Evolutionary conservation across 345 rosid species (phyloP).

Genomic region (Eutrema japonicum): DNA sequence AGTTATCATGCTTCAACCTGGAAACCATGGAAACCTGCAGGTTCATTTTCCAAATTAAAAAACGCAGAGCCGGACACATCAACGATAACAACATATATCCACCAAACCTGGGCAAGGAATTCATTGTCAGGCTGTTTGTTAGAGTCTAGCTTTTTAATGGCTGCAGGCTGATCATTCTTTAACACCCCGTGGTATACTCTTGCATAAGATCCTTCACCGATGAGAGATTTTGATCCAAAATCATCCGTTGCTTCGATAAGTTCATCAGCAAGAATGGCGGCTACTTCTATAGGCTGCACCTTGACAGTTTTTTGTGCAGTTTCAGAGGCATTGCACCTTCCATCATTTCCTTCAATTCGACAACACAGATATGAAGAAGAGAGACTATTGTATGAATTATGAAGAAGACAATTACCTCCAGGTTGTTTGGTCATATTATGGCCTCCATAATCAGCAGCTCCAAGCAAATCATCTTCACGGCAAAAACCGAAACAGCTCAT

Average conservation of each 20-base stretch:
- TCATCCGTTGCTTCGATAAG: conserved; percentile 60
- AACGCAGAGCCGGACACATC: neutral
- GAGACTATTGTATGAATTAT: too few relatives aligned
- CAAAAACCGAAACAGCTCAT: conserved; percentile 84
- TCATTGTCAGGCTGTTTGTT: conserved; percentile 60
- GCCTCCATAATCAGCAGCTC: conserved; percentile 67
- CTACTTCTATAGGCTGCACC: conserved; percentile 69
- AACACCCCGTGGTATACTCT: conserved; percentile 63
- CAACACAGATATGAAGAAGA: neutral
- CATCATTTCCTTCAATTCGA: conserved; percentile 47
- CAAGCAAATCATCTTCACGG: conserved; percentile 60
- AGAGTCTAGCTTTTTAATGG: conserved; percentile 66
- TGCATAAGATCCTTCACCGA: conserved; percentile 76
- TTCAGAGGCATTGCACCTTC: conserved; percentile 54
- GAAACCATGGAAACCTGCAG: conserved; percentile 75
- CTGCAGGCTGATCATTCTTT: conserved; percentile 53
- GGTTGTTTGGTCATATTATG: conserved; percentile 57
- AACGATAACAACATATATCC: neutral
- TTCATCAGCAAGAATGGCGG: conserved; percentile 55
- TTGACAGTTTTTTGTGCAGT: conserved; percentile 53
- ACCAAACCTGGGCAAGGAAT: conserved; percentile 47
- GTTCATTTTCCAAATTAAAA: neutral
- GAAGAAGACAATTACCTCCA: conserved; percentile 51
- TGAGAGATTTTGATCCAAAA: conserved; percentile 53
- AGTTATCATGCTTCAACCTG: conserved; percentile 65